These are phyloP conservation scores for Paxillus involutus DNA, from an alignment of 768 basidiomycete genomes.

Conservation along the genomic window DNA sequence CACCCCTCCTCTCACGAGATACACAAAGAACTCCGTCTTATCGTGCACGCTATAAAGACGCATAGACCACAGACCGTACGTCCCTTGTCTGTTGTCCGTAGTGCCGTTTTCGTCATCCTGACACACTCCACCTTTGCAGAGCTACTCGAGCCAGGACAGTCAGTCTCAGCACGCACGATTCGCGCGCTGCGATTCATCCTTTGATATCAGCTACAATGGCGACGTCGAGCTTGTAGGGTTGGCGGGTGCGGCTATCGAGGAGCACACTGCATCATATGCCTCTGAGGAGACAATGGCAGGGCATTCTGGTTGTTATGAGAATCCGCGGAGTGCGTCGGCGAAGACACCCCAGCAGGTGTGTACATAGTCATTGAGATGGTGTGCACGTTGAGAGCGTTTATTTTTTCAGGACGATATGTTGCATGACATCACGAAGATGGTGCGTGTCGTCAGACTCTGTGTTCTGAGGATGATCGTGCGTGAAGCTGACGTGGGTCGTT, in stretches of 20 bases:
- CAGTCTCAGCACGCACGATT: slow-evolving; percentile 1
- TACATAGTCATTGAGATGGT: not conserved
- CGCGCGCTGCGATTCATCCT: slow-evolving; percentile 9
- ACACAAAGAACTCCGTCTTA: slow-evolving; percentile 19
- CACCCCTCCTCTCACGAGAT: slow-evolving; percentile 16
- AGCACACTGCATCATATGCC: slow-evolving; percentile 14
- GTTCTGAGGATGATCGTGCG: too few relatives aligned
- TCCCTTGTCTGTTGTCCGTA: not conserved
- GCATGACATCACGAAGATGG: slow-evolving; percentile 27
- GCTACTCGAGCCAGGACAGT: slow-evolving; percentile 15
- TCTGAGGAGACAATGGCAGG: slow-evolving; percentile 6
- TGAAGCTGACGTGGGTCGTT: too few relatives aligned
- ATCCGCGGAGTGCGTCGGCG: slow-evolving; percentile 4
- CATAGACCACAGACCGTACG: slow-evolving; percentile 21
- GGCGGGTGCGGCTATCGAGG: slow-evolving; percentile 13
- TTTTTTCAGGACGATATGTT: slow-evolving; percentile 11
- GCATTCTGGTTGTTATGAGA: not conserved
- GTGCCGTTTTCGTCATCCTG: not conserved
- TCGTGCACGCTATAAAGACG: slow-evolving; percentile 24
- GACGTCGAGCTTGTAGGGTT: slow-evolving; percentile 16
- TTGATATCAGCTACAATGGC: slow-evolving; percentile 15
- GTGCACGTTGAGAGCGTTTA: not conserved
- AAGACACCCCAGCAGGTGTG: slow-evolving; percentile 14
- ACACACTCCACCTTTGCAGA: slow-evolving; percentile 6
- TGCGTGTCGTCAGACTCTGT: slow-evolving; percentile 7